phyloP scores from a whole-genome alignment of 768 basidiomycete genomes.

The Gyrodon lividus region DNA sequence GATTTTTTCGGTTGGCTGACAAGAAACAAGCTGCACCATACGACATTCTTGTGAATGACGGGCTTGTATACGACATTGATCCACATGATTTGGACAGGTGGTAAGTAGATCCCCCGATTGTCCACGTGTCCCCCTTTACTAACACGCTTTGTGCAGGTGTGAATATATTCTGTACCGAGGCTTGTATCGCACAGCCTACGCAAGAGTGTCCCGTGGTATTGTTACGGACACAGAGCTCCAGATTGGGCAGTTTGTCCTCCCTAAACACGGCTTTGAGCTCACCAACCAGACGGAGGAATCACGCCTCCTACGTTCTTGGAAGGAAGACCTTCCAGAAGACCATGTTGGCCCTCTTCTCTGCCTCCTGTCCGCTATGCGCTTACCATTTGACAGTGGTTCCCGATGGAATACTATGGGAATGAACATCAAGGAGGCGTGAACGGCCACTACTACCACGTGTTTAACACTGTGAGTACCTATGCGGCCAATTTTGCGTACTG shows the following conservation, averaged over 20 bases:
- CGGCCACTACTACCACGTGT: conserved; percentile 78
- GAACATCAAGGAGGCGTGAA: conserved; percentile 54
- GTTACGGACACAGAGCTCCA: conserved; percentile 92
- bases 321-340: conserved; percentile 62
- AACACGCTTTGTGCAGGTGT: conserved; percentile 51
- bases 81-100: conserved; percentile 68
- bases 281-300: conserved; percentile 60
- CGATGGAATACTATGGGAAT: conserved; percentile 64
- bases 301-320: conserved; percentile 64
- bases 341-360: conserved; percentile 46
- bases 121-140: background rate
- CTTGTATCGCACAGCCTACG: conserved; percentile 77
- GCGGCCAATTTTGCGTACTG: background rate
- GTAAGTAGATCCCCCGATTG: conserved; percentile 33
- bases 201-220: conserved; percentile 74
- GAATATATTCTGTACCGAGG: conserved; percentile 89
- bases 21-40: conserved; percentile 65
- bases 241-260: conserved; percentile 81
- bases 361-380: background rate
- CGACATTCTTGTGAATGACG: conserved; percentile 73
- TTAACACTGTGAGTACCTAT: conserved; percentile 53
- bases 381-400: conserved; percentile 61
- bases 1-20: conserved; percentile 10
- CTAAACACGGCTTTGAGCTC: conserved; percentile 51
- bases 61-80: conserved; percentile 78